Evolutionary conservation across 768 basidiomycete species (phyloP).

Genomic region (Naganishia antarctica): DNA sequence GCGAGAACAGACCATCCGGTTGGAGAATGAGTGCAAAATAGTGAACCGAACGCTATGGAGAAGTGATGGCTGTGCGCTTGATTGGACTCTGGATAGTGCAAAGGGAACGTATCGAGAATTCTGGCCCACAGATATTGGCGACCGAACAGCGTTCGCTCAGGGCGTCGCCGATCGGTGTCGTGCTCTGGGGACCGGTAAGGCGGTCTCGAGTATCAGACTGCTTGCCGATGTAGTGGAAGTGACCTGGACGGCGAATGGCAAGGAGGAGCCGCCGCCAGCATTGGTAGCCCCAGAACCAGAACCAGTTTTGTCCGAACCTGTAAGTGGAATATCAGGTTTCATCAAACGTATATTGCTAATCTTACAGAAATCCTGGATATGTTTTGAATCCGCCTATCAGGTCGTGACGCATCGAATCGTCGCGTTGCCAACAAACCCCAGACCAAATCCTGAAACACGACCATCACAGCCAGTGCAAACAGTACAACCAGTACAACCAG

Average conservation of each 20-base stretch:
- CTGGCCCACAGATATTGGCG: not conserved
- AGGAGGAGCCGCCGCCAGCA: no score
- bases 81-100: constrained; percentile 12
- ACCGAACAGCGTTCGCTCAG: not conserved
- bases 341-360: no score
- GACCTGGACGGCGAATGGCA: not conserved
- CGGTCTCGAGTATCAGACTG: not conserved
- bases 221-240: not conserved
- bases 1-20: not conserved
- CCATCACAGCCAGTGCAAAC: no score
- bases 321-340: not conserved
- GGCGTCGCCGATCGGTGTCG: not conserved
- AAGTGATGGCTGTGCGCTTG: constrained; percentile 16
- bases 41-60: constrained; percentile 14
- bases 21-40: not conserved
- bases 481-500: no score
- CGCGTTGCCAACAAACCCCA: no score
- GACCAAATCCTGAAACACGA: no score
- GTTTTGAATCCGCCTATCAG: no score
- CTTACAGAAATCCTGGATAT: no score
- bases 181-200: not conserved
- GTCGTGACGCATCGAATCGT: no score
- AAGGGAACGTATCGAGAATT: constrained; percentile 3
- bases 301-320: not conserved
- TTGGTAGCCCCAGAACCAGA: not conserved